Evolutionary conservation across 2,329 filamentous ascomycete species (phyloP), one percentile per base, ranked within the genome.

Genomic region (Cryoendolithus antarcticus): DNA sequence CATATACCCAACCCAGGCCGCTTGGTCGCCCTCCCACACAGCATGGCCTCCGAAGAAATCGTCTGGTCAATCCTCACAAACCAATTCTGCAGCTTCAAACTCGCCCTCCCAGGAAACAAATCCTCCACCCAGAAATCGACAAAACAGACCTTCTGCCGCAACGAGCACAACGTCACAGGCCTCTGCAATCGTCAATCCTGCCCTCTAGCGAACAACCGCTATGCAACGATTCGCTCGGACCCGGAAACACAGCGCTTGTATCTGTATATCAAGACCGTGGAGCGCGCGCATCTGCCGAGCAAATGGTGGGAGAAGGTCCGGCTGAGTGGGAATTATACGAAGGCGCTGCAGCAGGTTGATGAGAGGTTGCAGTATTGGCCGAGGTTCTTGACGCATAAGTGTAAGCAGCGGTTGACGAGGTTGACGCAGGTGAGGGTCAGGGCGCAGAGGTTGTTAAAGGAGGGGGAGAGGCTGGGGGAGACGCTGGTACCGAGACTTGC

Each of bases 61-160:
- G 81, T 96, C 48, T 98, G 91, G 91, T 80, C 88, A 61, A 84
- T 95, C 42, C 94, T 95, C 51, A 93, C 93, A 64, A 84, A 91
- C 64, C 83, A 89, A 59, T 93, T 91, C 61, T 96, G 91, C 69
- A 80, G 82, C 37, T 96, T 88, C 71, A 95, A 95, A 60, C 71
- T 96, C 50, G 94, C 93, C 77, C 51, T 57, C 4, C 55, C 55
- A 7, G 53, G 53, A 39, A 55, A 56, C 41, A 40, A 39, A 34
- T 41, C 41, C 29, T 42, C 45, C 30, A 44, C 51, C 10, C 55
- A 85, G 77, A 67, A 85, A 34, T 54, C 80, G 12, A 83, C 84
- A 15, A 93, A 89, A 63, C 81, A 91, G 62, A 95, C 78, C 54
- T 98, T 96, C 65, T 98, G 91, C 65, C 81, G 89, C 61, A 94